Base-by-base conservation (phyloP, 345 rosid species). In the Arabidopsis arenosa region DNA sequence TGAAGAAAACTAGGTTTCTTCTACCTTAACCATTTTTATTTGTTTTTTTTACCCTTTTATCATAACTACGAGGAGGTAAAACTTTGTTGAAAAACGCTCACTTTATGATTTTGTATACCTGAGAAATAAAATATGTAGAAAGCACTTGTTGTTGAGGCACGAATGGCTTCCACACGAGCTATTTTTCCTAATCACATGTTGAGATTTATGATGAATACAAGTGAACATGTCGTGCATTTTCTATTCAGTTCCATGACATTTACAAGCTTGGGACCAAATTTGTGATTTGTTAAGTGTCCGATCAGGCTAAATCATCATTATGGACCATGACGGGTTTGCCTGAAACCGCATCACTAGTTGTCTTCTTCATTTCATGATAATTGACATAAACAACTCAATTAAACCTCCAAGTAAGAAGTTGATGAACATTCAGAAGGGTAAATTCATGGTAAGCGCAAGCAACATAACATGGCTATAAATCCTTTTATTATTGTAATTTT, bases 11-110 rank as follows among this genome's bases (percentile, higher is more conserved):
- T 47, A 7, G 51, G 66, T 26, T 57, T 32, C 71, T 54, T 33
- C 76, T 55, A 52, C 49, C 59, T 62, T 66, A 68, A 79, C 78
- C 66, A 73, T 80, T 78, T 76, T 40, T 75, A 28, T 21, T 33
- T 54, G 6, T 28, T 44, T 45, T 44, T 45, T 32, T 49, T 26
- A 63, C 15, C 55, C 8, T 10, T 35, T 54, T 45, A 21, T 45
- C 39, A 74, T 23, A 23, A 23, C 66, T 11, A 37, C 52, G 47
- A 48, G 30, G 49, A 55, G 23, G 11, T 14, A 64, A 23, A 56
- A 35, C 43, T 55, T 36, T 57, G 78, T 47, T 47, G 44, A 66
- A 75, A 75, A 12, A 57, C 51, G 57, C 12, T 35, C 65, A 23
- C 71, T 55, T 45, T 45, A 6, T 30, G 21, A n/a, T 23, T 5